Percentiles rank a stretch among this genome's conserved stretches.
Conservation (phyloP, 225 moss, liverwort and hornwort genomes). For the Physcomitrium patens region DNA sequence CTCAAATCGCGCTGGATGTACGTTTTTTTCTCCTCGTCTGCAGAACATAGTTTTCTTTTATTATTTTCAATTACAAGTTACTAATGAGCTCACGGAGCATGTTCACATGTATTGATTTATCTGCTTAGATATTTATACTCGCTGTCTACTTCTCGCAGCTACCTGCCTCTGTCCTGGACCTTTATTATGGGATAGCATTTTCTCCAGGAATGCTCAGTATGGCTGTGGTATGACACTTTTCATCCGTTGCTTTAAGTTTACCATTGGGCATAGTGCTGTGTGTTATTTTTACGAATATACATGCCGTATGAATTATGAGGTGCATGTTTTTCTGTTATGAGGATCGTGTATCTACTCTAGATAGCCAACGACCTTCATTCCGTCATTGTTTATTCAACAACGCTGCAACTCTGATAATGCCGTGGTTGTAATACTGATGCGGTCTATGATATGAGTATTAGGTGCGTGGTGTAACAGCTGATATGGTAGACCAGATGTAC, state of each 20-base stretch:
- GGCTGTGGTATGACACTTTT: conserved; percentile 68
- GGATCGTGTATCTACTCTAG: background rate
- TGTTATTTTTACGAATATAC: conserved; percentile 1
- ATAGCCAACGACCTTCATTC: conserved; percentile 2
- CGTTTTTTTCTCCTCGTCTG: conserved; percentile 33
- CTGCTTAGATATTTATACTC: conserved; percentile 12
- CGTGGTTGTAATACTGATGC: conserved; percentile 28
- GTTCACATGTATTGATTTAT: conserved; percentile 7
- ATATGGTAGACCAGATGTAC: conserved; percentile 97
- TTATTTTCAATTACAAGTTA: background rate
- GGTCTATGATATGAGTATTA: conserved; percentile 38
- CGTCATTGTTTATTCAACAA: background rate
- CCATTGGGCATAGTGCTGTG: conserved; percentile 5
- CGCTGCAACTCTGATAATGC: conserved; percentile 11
- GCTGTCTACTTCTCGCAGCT: conserved; percentile 62
- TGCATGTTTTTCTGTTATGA: conserved; percentile 1
- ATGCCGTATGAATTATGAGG: background rate
- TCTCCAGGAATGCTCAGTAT: conserved; percentile 80
- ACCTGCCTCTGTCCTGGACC: conserved; percentile 79
- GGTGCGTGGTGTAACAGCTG: conserved; percentile 91
- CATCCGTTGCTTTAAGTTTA: conserved; percentile 27
- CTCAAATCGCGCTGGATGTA: conserved; percentile 71
- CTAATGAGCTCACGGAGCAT: conserved; percentile 20
- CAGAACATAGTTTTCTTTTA: background rate
- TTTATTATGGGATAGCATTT: conserved; percentile 77